These are phyloP conservation scores for Pilaira anomala DNA, from an alignment of 192 early-diverging fungal genomes.

Conservation along the genomic window DNA sequence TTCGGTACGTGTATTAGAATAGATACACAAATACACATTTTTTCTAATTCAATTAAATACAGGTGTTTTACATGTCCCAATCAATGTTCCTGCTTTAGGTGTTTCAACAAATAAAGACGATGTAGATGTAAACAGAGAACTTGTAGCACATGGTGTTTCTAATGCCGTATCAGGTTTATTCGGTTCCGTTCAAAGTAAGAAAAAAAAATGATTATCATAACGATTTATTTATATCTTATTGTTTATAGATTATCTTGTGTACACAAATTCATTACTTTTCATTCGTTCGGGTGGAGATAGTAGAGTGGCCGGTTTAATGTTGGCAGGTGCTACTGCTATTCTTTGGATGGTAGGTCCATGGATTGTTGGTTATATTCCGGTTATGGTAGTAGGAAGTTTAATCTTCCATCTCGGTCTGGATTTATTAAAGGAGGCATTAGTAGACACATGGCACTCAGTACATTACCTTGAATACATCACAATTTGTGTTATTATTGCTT, in stretches of 20 bases:
- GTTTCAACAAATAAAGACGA: slow-evolving; percentile 85
- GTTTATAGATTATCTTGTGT: slow-evolving; percentile 79
- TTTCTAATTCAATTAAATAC: slow-evolving; percentile 3
- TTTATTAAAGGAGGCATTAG: slow-evolving; percentile 84
- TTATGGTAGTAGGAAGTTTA: slow-evolving; percentile 89
- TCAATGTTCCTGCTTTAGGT: slow-evolving; percentile 92
- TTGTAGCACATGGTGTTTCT: slow-evolving; percentile 88
- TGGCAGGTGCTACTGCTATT: slow-evolving; percentile 67
- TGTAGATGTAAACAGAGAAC: slow-evolving; percentile 90
- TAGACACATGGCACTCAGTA: slow-evolving; percentile 83
- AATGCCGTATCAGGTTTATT: slow-evolving; percentile 80
- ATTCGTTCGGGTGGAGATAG: slow-evolving; percentile 90
- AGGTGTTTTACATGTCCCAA: slow-evolving; percentile 93
- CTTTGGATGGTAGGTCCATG: slow-evolving; percentile 81
- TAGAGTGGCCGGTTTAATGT: slow-evolving; percentile 80
- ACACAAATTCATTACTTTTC: slow-evolving; percentile 89
- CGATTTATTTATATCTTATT: neutral
- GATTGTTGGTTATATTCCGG: slow-evolving; percentile 90
- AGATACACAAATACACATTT: too few species aligned
- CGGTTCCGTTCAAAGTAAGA: slow-evolving; percentile 73
- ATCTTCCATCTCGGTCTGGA: slow-evolving; percentile 98
- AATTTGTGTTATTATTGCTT: slow-evolving; percentile 76
- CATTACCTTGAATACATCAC: slow-evolving; percentile 89
- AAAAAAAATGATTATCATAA: neutral
- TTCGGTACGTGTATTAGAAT: slow-evolving; percentile 75